These are phyloP conservation scores for Paralagenidium karlingii DNA, from an alignment of 352 stramenopile genomes.

Conservation along the genomic window DNA sequence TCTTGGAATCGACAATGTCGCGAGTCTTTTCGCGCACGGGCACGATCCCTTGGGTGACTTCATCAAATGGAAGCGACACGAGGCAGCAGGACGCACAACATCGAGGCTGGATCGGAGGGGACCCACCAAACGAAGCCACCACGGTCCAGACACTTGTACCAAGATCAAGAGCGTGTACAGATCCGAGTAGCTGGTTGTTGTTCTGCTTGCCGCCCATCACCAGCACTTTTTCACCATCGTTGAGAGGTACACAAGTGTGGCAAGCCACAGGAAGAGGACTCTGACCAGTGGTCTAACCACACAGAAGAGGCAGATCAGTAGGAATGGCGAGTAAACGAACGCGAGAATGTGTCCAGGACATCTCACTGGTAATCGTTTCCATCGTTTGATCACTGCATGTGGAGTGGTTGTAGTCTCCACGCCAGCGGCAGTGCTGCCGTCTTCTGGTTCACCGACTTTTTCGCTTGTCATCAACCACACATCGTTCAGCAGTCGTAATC, in stretches of 20 bases:
- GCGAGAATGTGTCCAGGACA: not conserved
- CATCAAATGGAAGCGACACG: slow-evolving; percentile 17
- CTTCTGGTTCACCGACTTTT: not conserved
- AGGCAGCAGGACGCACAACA: slow-evolving; percentile 21
- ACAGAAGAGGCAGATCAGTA: not conserved
- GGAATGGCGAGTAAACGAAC: not conserved
- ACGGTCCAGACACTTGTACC: slow-evolving; percentile 23
- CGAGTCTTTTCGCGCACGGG: slow-evolving; percentile 13
- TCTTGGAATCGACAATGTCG: not conserved
- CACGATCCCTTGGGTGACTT: slow-evolving; percentile 5
- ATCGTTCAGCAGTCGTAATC: not conserved
- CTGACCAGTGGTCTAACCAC: slow-evolving; percentile 21
- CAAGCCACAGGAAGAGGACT: slow-evolving; percentile 36
- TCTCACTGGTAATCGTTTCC: slow-evolving; percentile 6
- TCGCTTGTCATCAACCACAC: not conserved
- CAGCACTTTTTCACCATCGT: slow-evolving; percentile 20
- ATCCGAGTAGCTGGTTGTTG: slow-evolving; percentile 12
- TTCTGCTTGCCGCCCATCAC: slow-evolving; percentile 30
- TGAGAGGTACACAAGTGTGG: slow-evolving; percentile 24
- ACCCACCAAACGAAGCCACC: no score
- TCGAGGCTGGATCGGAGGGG: no score
- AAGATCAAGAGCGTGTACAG: slow-evolving; percentile 39
- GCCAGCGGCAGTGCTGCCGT: not conserved
- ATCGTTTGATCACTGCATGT: slow-evolving; percentile 18
- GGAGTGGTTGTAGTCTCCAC: not conserved